Evolutionary conservation across 2,329 filamentous ascomycete genomes (phyloP).

Genomic region (Xylaria sp.): DNA sequence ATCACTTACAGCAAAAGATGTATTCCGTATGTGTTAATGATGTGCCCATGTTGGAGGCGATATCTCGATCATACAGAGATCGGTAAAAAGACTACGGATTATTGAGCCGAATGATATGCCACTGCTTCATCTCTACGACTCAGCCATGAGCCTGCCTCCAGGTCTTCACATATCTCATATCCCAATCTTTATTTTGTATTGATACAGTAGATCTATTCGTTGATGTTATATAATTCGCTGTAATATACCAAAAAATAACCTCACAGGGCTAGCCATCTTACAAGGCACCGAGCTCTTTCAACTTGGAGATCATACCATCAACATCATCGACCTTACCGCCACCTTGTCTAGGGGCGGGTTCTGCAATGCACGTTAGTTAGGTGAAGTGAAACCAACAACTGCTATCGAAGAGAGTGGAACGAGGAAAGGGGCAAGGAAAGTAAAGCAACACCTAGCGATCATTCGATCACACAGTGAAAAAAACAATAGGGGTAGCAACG

Average conservation of each 20-base stretch:
- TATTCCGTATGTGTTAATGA: too few species aligned
- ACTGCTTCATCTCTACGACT: too few species aligned
- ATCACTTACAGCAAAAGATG: neutral
- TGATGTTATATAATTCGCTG: neutral
- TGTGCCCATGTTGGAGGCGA: neutral
- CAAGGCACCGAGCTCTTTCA: conserved; percentile 93
- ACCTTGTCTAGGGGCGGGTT: conserved; percentile 81
- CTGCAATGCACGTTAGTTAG: conserved; percentile 39
- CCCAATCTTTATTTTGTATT: conserved; percentile 5
- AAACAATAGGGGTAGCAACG: conserved; percentile 33
- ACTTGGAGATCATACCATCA: conserved; percentile 83
- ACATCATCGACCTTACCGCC: conserved; percentile 98
- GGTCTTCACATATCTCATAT: neutral
- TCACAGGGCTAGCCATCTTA: conserved; percentile 37
- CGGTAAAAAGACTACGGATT: too few species aligned
- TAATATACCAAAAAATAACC: neutral
- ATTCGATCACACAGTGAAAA: neutral
- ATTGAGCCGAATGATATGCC: too few species aligned
- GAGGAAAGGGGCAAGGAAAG: neutral
- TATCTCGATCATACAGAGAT: too few species aligned
- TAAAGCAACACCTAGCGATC: neutral
- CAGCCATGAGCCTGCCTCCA: too few species aligned
- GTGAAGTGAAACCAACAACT: neutral
- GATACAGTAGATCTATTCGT: conserved; percentile 2
- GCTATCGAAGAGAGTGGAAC: neutral